Base-by-base conservation (phyloP, 495 filamentous ascomycete genomes). In the Parathielavia hyrcaniae region DNA sequence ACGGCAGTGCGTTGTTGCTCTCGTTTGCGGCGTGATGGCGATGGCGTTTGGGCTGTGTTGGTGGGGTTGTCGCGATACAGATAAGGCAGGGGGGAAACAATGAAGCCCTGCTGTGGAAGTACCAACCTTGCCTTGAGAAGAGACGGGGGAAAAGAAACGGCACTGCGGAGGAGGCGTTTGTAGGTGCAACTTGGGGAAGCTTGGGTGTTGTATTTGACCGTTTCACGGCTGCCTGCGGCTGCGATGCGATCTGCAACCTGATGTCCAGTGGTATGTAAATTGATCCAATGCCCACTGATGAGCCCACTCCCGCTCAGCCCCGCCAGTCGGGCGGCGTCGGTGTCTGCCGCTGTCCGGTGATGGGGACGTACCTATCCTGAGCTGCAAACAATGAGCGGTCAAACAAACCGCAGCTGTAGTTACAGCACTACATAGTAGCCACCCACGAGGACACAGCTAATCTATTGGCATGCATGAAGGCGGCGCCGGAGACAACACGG, bases 261-360 rank as follows among this genome's bases (percentile, higher is more conserved):
- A 38, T 50, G 22, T n/a, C n/a, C n/a, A 13, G 30, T 12, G 12
- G 12, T 5, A 4, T 20, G 5, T n/a, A 5, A 38, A 22, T 50
- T 50, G 48, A 17, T 26, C 26, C 10, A 17, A 32, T 43, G 36
- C 35, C n/a, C n/a, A 2, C 39, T 34, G 36, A 34, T 44, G n/a
- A n/a, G 14, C 17, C 47, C 55, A 58, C 55, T 50, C 50, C 17
- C 20, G 41, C 53, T 61, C 53, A 61, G 59, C 59, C 53, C 59
- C 59, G 47, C 41, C 34, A 16, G 22, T 14, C 44, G 46, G 30
- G 26, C 45, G 20, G 17, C 14, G 38, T 60, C 63, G 63, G 63
- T 45, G 36, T 62, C 59, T 57, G 63, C 59, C 63, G 59, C 54
- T 48, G 58, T 54, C 61, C 55, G 64, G 41, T 17, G 5, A 22